Evolutionary conservation across 352 stramenopile genomes (phyloP), one percentile per base, ranked within the genome.

Genomic region (Phytophthora fragariaefolia): DNA sequence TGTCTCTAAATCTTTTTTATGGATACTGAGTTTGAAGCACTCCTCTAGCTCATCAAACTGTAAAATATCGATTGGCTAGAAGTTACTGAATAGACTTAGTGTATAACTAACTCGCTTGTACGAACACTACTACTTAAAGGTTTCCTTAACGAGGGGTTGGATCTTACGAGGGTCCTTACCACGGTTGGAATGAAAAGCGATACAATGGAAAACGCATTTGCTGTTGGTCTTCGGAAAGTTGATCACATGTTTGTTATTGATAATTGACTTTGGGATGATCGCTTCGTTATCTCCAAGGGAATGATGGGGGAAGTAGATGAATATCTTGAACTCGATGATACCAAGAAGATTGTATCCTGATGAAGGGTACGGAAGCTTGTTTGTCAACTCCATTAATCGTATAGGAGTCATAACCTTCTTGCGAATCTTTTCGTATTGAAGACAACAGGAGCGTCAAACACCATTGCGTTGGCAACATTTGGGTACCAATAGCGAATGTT

Each of bases 151-250:
- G 6, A 13, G 23, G 2, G 52, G 7, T n/a, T 59, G 52, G 3
- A 59, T 20, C 9, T 24, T 15, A 28, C 38, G 36, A 32, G 53
- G 38, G 32, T 61, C 38, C 15, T 61, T 61, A 13, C 43, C 49
- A 23, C 15, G 9, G 10, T 28, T 38, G n/a, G n/a, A n/a, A n/a
- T n/a, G n/a, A n/a, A n/a, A n/a, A n/a, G n/a, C n/a, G n/a, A n/a
- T 61, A 15, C 40, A 52, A 28, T 52, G 40, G 12, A 61, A 61
- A 1, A 61, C 54, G 9, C 45, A 49, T 13, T 64, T 49, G 54
- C 45, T 52, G 40, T 61, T 61, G 4, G 54, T 61, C 54, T 61
- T 61, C 4, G 40, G 40, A 18, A 61, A 61, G 40, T 61, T 52
- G 40, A 61, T 52, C 24, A 61, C 40, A 34, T 34, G 9, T 18